Conservation (phyloP, 1,139 yeast genomes). For the Trichomonascaceae sp. region DNA sequence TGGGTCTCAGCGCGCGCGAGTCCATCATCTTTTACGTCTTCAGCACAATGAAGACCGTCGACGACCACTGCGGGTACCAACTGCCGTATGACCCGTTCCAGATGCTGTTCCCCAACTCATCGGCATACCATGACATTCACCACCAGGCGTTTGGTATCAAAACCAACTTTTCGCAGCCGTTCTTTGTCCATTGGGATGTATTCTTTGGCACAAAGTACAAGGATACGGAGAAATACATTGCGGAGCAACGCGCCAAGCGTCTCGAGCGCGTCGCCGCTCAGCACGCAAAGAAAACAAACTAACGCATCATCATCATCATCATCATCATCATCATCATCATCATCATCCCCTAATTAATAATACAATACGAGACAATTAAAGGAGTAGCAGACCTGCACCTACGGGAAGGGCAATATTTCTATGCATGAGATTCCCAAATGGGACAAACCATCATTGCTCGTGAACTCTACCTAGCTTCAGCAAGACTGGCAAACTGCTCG, state of each 20-base stretch:
- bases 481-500: too few relatives aligned
- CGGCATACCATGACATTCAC: slow-evolving; percentile 92
- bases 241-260: slow-evolving; percentile 22
- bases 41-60: slow-evolving; percentile 91
- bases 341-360: too few relatives aligned
- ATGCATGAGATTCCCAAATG: too few relatives aligned
- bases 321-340: too few relatives aligned
- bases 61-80: slow-evolving; percentile 94
- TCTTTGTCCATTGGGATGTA: slow-evolving; percentile 86
- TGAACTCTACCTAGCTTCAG: too few relatives aligned
- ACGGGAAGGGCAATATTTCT: too few relatives aligned
- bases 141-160: slow-evolving; percentile 95
- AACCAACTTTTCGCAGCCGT: slow-evolving; percentile 92
- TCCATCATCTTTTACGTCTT: slow-evolving; percentile 61
- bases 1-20: slow-evolving; percentile 65
- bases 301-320: too few relatives aligned
- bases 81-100: slow-evolving; percentile 88
- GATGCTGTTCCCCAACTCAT: slow-evolving; percentile 79
- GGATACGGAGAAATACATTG: slow-evolving; percentile 27
- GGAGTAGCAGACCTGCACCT: too few relatives aligned
- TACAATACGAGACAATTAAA: too few relatives aligned
- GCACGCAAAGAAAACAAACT: too few relatives aligned
- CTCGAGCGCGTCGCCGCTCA: too few relatives aligned
- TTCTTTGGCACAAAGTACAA: slow-evolving; percentile 58
- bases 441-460: too few relatives aligned